These are phyloP conservation scores for Brassica incana DNA, from an alignment of 345 rosid species.

Conservation along the genomic window DNA sequence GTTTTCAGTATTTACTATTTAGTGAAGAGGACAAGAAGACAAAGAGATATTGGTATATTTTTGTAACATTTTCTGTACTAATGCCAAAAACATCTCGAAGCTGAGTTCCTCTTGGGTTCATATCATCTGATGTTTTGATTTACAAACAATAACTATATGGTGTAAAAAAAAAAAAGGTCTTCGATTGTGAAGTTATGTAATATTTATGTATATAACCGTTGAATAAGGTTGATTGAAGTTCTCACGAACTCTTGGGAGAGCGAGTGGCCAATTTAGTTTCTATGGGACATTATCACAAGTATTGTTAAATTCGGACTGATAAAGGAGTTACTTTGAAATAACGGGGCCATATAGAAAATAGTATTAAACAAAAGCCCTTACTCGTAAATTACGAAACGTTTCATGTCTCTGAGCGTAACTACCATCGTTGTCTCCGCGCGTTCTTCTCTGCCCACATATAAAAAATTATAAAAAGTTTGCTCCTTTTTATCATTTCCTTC, in stretches of 20 bases:
- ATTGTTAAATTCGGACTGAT: neutral
- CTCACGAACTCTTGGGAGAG: neutral
- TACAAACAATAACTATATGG: neutral
- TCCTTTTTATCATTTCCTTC: slow-evolving; percentile 8
- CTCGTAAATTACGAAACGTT: neutral
- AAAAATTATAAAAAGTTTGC: neutral
- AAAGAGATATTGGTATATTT: neutral
- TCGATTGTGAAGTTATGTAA: neutral
- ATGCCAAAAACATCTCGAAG: neutral
- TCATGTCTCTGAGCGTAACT: slow-evolving; percentile 25
- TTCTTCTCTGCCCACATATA: slow-evolving; percentile 30
- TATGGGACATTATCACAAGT: neutral
- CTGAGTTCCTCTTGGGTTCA: neutral
- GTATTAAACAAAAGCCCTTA: neutral
- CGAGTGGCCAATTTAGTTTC: neutral
- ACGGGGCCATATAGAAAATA: neutral
- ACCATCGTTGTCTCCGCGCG: slow-evolving; percentile 38
- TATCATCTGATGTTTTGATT: slow-evolving; percentile 2
- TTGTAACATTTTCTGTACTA: neutral
- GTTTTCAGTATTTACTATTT: neutral
- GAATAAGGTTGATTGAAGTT: neutral
- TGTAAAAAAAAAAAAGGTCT: no score
- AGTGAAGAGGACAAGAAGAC: neutral
- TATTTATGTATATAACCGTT: no score
- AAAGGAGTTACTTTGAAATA: neutral